These are phyloP conservation scores for Citrus glauca DNA, from an alignment of 345 rosid genomes.

Conservation along the genomic window DNA sequence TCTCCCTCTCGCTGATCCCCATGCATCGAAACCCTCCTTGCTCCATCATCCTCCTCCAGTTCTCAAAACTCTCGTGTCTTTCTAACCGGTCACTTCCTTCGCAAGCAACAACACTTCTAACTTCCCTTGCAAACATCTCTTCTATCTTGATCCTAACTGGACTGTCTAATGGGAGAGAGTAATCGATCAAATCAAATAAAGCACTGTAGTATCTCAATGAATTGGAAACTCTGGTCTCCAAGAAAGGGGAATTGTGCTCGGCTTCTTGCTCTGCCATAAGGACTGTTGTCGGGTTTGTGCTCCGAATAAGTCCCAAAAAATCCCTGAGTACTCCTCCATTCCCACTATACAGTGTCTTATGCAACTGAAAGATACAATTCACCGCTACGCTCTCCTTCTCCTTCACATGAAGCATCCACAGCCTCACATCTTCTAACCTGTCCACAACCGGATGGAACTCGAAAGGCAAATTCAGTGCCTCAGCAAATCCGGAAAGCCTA, in stretches of 20 bases:
- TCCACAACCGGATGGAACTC: conserved; percentile 98
- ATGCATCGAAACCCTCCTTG: conserved; percentile 62
- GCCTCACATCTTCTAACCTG: conserved; percentile 89
- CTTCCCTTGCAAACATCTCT: conserved; percentile 80
- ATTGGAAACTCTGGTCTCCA: conserved; percentile 65
- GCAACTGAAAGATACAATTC: conserved; percentile 82
- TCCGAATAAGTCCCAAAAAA: conserved; percentile 72
- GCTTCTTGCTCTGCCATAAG: conserved; percentile 89
- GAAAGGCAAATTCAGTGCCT: conserved; percentile 73
- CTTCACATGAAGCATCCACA: conserved; percentile 99
- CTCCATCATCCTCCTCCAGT: conserved; percentile 81
- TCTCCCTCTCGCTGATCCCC: conserved; percentile 67
- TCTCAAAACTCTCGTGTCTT: conserved; percentile 65
- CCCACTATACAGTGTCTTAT: conserved; percentile 70
- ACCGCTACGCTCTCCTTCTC: conserved; percentile 81
- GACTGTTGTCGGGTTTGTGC: conserved; percentile 68
- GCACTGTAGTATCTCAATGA: conserved; percentile 79
- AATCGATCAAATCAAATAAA: conserved; percentile 67
- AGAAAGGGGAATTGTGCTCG: conserved; percentile 39
- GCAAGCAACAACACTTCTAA: conserved; percentile 76
- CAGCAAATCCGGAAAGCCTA: conserved; percentile 77
- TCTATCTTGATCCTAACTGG: conserved; percentile 66
- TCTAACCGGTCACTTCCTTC: conserved; percentile 87
- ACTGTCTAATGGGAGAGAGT: conserved; percentile 60
- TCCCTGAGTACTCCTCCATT: conserved; percentile 70